Evolutionary conservation across 1,284 basidiomycete species (phyloP).

Genomic region (Fomitopsis schrenkii): DNA sequence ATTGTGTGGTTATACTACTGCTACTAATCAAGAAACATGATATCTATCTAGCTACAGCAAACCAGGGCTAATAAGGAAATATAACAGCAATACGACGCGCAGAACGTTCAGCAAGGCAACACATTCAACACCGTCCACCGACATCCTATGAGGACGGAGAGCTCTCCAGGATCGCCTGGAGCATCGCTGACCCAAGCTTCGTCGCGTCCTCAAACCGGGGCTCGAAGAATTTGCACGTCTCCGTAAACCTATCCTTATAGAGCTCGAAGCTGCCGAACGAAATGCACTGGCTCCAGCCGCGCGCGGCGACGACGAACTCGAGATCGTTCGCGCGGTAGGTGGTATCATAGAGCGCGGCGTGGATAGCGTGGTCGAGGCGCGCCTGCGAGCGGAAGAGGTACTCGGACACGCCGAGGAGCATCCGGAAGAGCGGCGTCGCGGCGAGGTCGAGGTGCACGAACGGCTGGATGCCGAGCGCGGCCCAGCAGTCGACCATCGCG

Average conservation of each 20-base stretch:
- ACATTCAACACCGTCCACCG: neutral
- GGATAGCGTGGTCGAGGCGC: conserved; percentile 67
- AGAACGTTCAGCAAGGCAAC: neutral
- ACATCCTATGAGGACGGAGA: conserved; percentile 4
- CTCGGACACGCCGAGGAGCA: conserved; percentile 98
- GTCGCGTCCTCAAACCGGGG: conserved; percentile 85
- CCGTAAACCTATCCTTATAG: conserved; percentile 79
- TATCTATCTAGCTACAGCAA: neutral
- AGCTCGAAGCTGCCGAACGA: conserved; percentile 90
- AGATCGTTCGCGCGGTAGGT: conserved; percentile 87
- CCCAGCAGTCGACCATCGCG: conserved; percentile 99
- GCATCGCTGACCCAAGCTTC: conserved; percentile 85
- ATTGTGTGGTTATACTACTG: neutral
- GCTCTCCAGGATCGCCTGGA: conserved; percentile 78
- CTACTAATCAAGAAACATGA: neutral
- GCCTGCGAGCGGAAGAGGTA: conserved; percentile 79
- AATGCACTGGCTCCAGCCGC: conserved; percentile 97
- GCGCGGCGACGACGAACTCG: conserved; percentile 91
- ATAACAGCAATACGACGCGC: neutral
- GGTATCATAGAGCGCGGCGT: conserved; percentile 77
- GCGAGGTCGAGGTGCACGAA: conserved; percentile 92
- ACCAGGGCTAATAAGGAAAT: neutral
- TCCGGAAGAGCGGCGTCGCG: conserved; percentile 92
- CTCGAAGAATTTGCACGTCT: conserved; percentile 84
- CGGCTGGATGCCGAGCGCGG: conserved; percentile 81